Evolutionary conservation across 768 basidiomycete species (phyloP), one percentile per base, ranked within the genome.

Genomic region (Megacollybia marginata): DNA sequence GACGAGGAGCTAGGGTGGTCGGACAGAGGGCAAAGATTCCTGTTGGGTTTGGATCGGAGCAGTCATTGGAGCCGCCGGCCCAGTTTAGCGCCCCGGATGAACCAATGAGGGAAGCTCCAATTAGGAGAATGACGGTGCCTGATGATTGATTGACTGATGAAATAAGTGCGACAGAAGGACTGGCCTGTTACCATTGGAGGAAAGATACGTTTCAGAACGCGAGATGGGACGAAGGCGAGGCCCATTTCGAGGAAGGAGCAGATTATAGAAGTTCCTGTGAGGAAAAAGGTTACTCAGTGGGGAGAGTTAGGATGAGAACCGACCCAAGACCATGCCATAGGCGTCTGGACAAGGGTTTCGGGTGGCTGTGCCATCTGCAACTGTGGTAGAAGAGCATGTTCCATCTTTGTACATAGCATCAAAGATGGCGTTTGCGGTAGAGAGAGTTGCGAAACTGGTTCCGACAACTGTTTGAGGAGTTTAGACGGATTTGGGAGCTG

Each of bases 41-140:
- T 7, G 71, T 76, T 2, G 68, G 67, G 1, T 86, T 87, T n/a
- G 79, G 73, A 4, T 52, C 52, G 44, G 72, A 66, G 61, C 90
- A 93, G 51, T 75, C 75, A 53, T 88, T 89, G 7, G 84, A 82
- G 13, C 90, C 89, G 32, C 89, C 89, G 40, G 83, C 90, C 90
- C 90, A 93, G 63, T 90, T 82, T 9, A 76, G 75, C 42, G 85
- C 78, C 3, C 89, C 89, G 7, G 83, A 86, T 1, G 71, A 66
- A 36, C 88, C 88, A 46, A 92, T 74, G 33, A 92, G 75, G 0
- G 83, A 83, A 0, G 83, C 81, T 2, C 90, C 88, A 50, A 92
- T 90, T 72, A 90, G 69, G 20, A 92, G 67, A 54, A 92, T 80
- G 47, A 91, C 88, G 2, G 82, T 83, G 44, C 89, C 87, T 81